Conservation (phyloP, 495 filamentous ascomycete species). For the Darksidea phi region DNA sequence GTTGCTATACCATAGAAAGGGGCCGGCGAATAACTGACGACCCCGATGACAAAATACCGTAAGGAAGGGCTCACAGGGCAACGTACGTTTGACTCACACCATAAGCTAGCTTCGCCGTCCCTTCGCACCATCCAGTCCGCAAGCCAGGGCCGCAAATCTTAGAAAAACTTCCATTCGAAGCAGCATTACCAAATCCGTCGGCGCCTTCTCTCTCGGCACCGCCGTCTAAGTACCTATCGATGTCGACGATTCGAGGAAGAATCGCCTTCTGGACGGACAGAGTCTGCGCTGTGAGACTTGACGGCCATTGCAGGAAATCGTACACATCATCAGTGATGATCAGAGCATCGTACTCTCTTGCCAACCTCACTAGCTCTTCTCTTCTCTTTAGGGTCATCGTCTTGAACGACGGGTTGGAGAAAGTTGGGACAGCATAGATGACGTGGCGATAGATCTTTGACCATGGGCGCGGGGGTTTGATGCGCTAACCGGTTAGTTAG, state of each 20-base stretch:
- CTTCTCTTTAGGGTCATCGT: slow-evolving; percentile 67
- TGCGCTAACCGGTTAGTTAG: slow-evolving; percentile 13
- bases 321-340: slow-evolving; percentile 90
- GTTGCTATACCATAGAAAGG: not conserved
- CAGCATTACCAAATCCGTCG: slow-evolving; percentile 66
- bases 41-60: not conserved
- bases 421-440: slow-evolving; percentile 81
- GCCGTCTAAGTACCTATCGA: slow-evolving; percentile 65
- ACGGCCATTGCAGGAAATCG: slow-evolving; percentile 76
- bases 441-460: slow-evolving; percentile 75
- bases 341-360: slow-evolving; percentile 70
- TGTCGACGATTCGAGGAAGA: slow-evolving; percentile 70
- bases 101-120: slow-evolving; percentile 61
- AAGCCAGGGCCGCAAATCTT: slow-evolving; percentile 80
- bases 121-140: slow-evolving; percentile 81
- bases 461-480: slow-evolving; percentile 38
- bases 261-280: slow-evolving; percentile 46
- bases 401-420: slow-evolving; percentile 75
- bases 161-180: slow-evolving; percentile 80
- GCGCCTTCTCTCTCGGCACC: slow-evolving; percentile 44
- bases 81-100: slow-evolving; percentile 66
- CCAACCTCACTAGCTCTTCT: slow-evolving; percentile 61
- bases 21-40: not conserved
- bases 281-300: slow-evolving; percentile 36
- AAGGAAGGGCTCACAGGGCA: not conserved